Percentiles rank a stretch among this genome's conserved stretches.
Evolutionary conservation across 306 rosid genomes (phyloP).

Genomic region (Calophaca sinica): DNA sequence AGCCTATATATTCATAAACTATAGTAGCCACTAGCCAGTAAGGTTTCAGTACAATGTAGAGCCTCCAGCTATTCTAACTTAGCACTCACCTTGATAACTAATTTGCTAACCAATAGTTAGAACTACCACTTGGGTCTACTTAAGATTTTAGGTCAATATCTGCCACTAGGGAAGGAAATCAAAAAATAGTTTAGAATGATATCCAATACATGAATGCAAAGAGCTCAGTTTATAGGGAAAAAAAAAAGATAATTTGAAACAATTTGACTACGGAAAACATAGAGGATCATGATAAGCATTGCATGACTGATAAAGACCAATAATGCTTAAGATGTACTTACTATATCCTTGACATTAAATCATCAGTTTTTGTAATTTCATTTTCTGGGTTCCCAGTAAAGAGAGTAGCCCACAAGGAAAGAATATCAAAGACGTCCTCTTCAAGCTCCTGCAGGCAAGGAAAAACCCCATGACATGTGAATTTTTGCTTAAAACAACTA

Average conservation of each 20-base stretch:
- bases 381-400: constrained; percentile 73
- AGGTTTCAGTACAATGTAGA: not conserved
- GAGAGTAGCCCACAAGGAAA: constrained; percentile 86
- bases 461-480: constrained; percentile 43
- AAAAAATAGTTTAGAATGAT: constrained; percentile 7
- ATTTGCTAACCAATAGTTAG: not conserved
- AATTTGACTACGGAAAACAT: constrained; percentile 12
- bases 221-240: not conserved
- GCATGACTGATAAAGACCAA: constrained; percentile 22
- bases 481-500: constrained; percentile 18
- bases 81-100: not conserved
- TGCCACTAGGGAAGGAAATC: constrained; percentile 7
- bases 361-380: constrained; percentile 66
- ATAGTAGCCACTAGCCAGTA: not conserved
- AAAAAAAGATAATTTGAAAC: constrained; percentile 9
- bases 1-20: not conserved
- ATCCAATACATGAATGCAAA: not conserved
- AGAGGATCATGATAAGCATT: constrained; percentile 27
- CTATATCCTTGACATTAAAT: constrained; percentile 75
- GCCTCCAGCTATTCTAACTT: constrained; percentile 11
- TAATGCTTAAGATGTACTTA: constrained; percentile 50
- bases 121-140: not conserved
- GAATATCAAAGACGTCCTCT: constrained; percentile 92
- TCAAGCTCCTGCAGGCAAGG: constrained; percentile 78
- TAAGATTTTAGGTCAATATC: not conserved